phyloP scores from a whole-genome alignment of 768 basidiomycete species.

The Leccinum rimulosum region DNA sequence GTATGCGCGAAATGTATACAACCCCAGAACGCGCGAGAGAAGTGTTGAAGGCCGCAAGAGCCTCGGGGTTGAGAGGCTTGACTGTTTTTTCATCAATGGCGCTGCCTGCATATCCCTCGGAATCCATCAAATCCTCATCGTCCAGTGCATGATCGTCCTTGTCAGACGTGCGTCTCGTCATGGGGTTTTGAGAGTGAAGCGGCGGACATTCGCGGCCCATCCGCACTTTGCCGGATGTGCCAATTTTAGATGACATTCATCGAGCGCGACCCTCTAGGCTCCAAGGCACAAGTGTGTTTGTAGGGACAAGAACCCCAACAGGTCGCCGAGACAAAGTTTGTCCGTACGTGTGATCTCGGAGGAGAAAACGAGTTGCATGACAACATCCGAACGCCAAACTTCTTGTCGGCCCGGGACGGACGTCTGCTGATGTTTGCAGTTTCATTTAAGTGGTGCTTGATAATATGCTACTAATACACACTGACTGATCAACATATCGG shows the following conservation, averaged over 20 bases:
- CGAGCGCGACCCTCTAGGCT: background rate
- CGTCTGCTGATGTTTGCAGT: background rate
- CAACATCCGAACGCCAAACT: background rate
- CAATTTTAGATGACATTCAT: constrained; percentile 2
- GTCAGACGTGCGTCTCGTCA: no score
- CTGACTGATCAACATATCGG: background rate
- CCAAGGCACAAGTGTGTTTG: no score
- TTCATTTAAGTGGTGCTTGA: constrained; percentile 6
- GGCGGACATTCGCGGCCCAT: no score
- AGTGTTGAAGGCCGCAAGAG: constrained; percentile 69
- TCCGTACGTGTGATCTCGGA: no score
- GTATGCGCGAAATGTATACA: constrained; percentile 93
- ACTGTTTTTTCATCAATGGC: constrained; percentile 43
- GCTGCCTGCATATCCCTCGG: constrained; percentile 57
- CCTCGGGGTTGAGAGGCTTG: constrained; percentile 73
- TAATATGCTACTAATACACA: constrained; percentile 6
- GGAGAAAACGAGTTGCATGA: background rate
- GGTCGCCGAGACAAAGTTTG: no score
- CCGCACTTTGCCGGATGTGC: background rate
- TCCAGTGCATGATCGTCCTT: constrained; percentile 26
- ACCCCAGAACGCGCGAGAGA: constrained; percentile 79
- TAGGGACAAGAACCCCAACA: no score
- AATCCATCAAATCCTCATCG: constrained; percentile 42
- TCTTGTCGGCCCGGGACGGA: background rate
- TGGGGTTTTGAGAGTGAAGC: no score